These are phyloP conservation scores for Cyberlindnera japonica DNA, from an alignment of 805 yeast genomes.

Conservation along the genomic window DNA sequence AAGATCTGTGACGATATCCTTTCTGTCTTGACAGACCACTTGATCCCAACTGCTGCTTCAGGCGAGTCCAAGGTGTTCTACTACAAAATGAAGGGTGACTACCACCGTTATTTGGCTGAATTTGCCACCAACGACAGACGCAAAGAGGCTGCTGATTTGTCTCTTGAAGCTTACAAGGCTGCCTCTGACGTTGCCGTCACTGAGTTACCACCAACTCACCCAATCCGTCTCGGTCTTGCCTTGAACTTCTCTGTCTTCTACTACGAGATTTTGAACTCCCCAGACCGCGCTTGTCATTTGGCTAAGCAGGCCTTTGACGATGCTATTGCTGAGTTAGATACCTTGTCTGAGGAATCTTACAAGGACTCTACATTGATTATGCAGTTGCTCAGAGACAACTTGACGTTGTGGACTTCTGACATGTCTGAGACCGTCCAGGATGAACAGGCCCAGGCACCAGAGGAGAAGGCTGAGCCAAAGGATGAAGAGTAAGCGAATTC, in stretches of 20 bases:
- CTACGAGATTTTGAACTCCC: constrained; percentile 96
- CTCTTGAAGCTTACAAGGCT: constrained; percentile 90
- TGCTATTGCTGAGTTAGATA: constrained; percentile 97
- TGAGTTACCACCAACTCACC: constrained; percentile 97
- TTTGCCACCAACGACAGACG: constrained; percentile 90
- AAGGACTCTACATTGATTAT: constrained; percentile 97
- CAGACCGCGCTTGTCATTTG: constrained; percentile 97
- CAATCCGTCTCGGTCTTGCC: constrained; percentile 96
- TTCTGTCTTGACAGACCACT: constrained; percentile 80
- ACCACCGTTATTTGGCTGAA: constrained; percentile 98
- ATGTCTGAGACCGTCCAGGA: constrained; percentile 79
- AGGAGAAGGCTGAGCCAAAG: constrained; percentile 31
- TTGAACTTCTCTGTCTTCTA: constrained; percentile 96
- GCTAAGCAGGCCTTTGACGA: constrained; percentile 99
- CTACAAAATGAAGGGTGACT: constrained; percentile 99
- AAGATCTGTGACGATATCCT: constrained; percentile 93
- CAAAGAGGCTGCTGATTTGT: constrained; percentile 86
- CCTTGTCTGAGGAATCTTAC: constrained; percentile 96
- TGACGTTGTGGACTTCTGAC: constrained; percentile 96
- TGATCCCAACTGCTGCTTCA: constrained; percentile 90
- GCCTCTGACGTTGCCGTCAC: constrained; percentile 97
- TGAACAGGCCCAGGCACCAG: constrained; percentile 38
- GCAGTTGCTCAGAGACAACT: constrained; percentile 98
- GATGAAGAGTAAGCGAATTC: constrained; percentile 29
- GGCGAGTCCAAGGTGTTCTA: constrained; percentile 98